Percentiles rank a stretch among this genome's conserved stretches.
These are phyloP conservation scores for Alternaria gansuensis DNA, from an alignment of 2,329 filamentous ascomycete genomes.

Conservation along the genomic window DNA sequence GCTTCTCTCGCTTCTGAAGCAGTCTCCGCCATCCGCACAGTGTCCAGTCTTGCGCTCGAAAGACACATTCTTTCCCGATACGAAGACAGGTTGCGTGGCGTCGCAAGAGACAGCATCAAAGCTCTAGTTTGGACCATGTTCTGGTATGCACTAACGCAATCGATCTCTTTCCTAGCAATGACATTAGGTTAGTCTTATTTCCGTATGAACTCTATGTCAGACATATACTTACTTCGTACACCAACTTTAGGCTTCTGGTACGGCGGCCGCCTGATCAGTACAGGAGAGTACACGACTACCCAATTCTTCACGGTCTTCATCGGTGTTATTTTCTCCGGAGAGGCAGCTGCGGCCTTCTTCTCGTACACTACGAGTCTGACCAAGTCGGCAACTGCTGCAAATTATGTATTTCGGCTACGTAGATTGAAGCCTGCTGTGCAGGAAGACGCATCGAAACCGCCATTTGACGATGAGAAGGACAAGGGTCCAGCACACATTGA, in stretches of 20 bases:
- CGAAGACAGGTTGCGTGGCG: conserved; percentile 66
- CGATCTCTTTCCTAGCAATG: conserved; percentile 64
- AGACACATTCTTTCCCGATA: conserved; percentile 77
- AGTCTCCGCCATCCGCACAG: conserved; percentile 91
- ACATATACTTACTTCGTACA: no score
- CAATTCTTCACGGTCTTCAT: conserved; percentile 94
- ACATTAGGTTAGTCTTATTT: conserved; percentile 9
- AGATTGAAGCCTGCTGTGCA: conserved; percentile 50
- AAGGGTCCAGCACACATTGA: conserved; percentile 46
- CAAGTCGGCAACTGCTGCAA: conserved; percentile 88
- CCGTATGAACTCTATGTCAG: no score
- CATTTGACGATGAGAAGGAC: conserved; percentile 46
- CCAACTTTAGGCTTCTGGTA: conserved; percentile 49
- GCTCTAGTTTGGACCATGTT: conserved; percentile 76
- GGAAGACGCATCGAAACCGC: conserved; percentile 48
- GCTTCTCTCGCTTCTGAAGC: conserved; percentile 92
- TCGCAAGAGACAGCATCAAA: conserved; percentile 65
- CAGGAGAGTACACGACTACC: conserved; percentile 70
- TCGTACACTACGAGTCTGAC: conserved; percentile 95
- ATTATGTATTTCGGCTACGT: conserved; percentile 58
- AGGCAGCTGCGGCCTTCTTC: conserved; percentile 87
- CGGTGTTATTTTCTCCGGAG: conserved; percentile 44
- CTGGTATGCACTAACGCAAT: conserved; percentile 86
- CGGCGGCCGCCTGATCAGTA: conserved; percentile 47
- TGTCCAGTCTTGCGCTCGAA: conserved; percentile 89